Evolutionary conservation across 176 grass and related monocot species (phyloP).

Genomic region (Musa itinerans): DNA sequence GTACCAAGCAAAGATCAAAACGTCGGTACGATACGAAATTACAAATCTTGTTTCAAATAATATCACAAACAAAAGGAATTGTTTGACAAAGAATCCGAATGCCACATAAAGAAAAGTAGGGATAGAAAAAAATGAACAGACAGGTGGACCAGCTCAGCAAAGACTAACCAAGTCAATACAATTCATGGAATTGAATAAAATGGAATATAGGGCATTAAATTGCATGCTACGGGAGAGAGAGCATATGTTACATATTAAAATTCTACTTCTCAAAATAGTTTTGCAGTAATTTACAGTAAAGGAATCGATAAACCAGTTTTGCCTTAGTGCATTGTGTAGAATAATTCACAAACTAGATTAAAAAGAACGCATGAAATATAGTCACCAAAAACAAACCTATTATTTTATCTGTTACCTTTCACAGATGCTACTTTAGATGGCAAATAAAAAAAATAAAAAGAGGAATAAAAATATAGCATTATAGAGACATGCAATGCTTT

Average conservation of each 20-base stretch:
- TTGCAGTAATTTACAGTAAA: background rate
- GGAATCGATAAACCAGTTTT: background rate
- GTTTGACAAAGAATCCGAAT: background rate
- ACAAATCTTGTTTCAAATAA: too few species aligned
- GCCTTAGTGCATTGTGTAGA: background rate
- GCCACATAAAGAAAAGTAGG: background rate
- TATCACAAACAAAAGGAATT: background rate
- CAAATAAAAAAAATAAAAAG: too few species aligned
- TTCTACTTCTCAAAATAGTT: background rate
- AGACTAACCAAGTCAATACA: background rate
- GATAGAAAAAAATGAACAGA: background rate
- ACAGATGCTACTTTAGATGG: too few species aligned
- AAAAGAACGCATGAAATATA: background rate
- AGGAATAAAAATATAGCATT: too few species aligned
- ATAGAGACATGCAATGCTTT: too few species aligned
- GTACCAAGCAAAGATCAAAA: too few species aligned
- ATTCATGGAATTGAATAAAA: background rate
- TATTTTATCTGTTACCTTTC: too few species aligned
- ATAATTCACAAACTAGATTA: background rate
- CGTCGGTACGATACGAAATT: too few species aligned
- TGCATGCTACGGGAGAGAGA: background rate
- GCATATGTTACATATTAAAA: background rate
- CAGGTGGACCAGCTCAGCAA: background rate
- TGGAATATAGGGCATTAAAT: background rate
- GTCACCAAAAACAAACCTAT: too few species aligned